Evolutionary conservation across 139 green algal species (phyloP), one percentile per base, ranked within the genome.

Genomic region (Chlamydomonas schloesseri): DNA sequence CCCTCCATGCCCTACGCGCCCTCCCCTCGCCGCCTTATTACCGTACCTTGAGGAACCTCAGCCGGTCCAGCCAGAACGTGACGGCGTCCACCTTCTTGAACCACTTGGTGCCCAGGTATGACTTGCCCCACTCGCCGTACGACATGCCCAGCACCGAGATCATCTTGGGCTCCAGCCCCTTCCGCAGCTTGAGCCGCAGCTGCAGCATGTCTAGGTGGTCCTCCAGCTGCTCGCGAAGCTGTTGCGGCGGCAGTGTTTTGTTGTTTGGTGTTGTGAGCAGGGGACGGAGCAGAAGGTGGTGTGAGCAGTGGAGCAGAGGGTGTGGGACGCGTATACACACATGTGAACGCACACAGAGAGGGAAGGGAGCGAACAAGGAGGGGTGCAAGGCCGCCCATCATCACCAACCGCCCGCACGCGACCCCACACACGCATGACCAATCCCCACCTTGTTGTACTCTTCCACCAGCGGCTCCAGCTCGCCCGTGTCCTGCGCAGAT

Each of bases 401-500:
- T n/a, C n/a, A n/a, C n/a, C n/a, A n/a, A n/a, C n/a, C n/a, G n/a
- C n/a, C n/a, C n/a, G n/a, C n/a, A n/a, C n/a, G n/a, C n/a, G n/a
- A n/a, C n/a, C n/a, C n/a, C n/a, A n/a, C n/a, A n/a, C n/a, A n/a
- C n/a, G n/a, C n/a, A n/a, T n/a, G n/a, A n/a, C n/a, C n/a, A n/a
- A n/a, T n/a, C n/a, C n/a, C 5, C 84, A 85, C 84, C 84, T 87
- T 79, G 60, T 87, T 47, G 73, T 88, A 90, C 73, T 90, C 87
- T 0, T 55, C 29, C 37, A 46, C 53, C 71, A 88, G 72, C 0
- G 71, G 53, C 26, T 62, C 42, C 71, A 90, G 80, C 29, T 0
- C 29, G 2, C 20, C 29, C 37, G 73, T 78, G 73, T 90, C 81
- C 20, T 50, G 8, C 57, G n/a, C 8, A 8, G 42, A 8, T 50